Evolutionary conservation across 371 early-diverging fungal genomes (phyloP), one percentile per base, ranked within the genome.

Genomic region (Rhizopus stolonifer): DNA sequence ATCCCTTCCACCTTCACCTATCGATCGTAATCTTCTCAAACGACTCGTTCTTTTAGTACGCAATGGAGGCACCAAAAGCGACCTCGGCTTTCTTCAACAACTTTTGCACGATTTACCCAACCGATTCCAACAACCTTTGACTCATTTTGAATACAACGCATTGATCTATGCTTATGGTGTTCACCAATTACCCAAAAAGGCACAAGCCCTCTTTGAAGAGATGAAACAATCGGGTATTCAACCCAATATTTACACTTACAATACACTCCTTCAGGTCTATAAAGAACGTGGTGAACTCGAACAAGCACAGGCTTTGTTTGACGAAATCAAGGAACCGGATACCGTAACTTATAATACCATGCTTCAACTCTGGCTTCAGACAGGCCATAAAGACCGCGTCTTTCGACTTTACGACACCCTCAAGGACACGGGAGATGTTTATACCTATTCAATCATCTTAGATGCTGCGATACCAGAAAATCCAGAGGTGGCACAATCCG

Each of bases 201-300:
- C 72, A 0, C 47, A 60, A 15, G 18, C 22, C 2, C 34, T 77
- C 10, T 54, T 66, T 1, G 40, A 65, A 4, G 45, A 55, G 8
- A 81, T 85, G 77, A 23, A 46, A 13, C 49, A 33, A 5, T 43
- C 52, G 17, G 45, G 63, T 4, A 10, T 73, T 2, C 13, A 36
- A 1, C 67, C 69, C 1, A 71, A 58, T 9, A 39, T 64, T 7
- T 61, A 70, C 43, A 65, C 80, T 1, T 82, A 78, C 53, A 79
- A 81, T 51, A 81, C 72, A 0, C 50, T 82, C 11, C 49, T 84
- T 7, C 67, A 77, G 11, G 78, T 77, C 13, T 81, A 70, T 52
- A 77, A 81, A 34, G 66, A 74, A 0, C 44, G 29, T 1, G 67
- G 73, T 18, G 69, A 81, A 21, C 24, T 70, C 5, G 42, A 46